Evolutionary conservation across 83 land plant genomes (phyloP).

Genomic region (Diphasiastrum complanatum): DNA sequence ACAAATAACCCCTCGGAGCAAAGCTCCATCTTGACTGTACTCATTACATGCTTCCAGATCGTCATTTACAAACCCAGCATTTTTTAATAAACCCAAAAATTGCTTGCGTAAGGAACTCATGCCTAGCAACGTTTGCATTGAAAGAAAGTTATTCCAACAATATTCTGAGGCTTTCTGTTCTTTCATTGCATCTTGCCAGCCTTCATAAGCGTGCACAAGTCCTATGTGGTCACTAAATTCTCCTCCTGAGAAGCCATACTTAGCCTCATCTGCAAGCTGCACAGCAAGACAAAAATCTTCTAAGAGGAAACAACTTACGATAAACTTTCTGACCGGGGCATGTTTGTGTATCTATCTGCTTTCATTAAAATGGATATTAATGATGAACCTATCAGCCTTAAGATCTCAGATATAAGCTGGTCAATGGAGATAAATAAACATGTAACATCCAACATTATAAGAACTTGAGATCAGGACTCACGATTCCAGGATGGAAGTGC

Average conservation of each 20-base stretch:
- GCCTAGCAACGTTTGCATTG: slow-evolving; percentile 76
- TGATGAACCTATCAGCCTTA: no score
- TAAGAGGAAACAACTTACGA: background rate
- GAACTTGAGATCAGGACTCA: no score
- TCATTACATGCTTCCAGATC: slow-evolving; percentile 33
- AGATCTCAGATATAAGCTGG: background rate
- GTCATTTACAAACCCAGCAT: slow-evolving; percentile 62
- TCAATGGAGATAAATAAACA: slow-evolving; percentile 6
- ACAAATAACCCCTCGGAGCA: slow-evolving; percentile 74
- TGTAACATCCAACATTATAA: background rate
- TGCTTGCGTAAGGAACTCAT: slow-evolving; percentile 78
- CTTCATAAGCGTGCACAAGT: slow-evolving; percentile 86
- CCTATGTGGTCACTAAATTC: slow-evolving; percentile 91
- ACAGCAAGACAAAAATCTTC: background rate
- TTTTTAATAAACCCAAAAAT: slow-evolving; percentile 59
- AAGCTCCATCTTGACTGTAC: slow-evolving; percentile 58
- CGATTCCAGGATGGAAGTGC: no score
- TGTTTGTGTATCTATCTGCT: no score
- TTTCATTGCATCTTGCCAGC: slow-evolving; percentile 73
- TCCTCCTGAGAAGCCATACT: slow-evolving; percentile 55
- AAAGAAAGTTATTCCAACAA: slow-evolving; percentile 95
- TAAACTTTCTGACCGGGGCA: no score
- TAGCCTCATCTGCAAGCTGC: slow-evolving; percentile 87
- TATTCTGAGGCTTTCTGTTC: slow-evolving; percentile 56
- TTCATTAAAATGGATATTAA: no score